Base-by-base conservation (phyloP, 805 yeast species). In the Teunomyces lycoperdinae region DNA sequence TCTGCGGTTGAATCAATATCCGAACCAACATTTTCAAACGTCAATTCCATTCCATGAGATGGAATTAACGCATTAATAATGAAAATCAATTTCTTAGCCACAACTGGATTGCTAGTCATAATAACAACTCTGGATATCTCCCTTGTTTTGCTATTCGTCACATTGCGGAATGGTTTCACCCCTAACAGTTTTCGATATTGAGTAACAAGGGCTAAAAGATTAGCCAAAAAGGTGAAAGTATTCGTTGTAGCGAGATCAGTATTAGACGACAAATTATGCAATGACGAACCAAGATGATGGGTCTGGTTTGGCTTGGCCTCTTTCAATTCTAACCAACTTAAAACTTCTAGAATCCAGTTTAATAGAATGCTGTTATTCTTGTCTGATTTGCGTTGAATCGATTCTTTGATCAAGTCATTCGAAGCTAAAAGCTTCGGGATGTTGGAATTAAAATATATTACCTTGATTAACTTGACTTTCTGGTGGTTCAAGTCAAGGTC, bases 81-180 rank as follows among this genome's bases (percentile, higher is more conserved):
- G 47, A 79, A 81, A 0, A 81, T 66, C 46, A 81, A 63, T 56
- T 80, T 80, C 54, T 81, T 82, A 1, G 85, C 84, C 8, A 81
- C 83, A 6, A 76, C 76, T 31, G 82, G 79, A 56, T 81, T 81
- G 11, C 82, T 78, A 0, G 86, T 80, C 77, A 80, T 73, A 3
- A 81, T 68, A 1, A 80, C 80, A 1, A 81, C 68, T 39, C 85
- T 67, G 6, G 77, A 68, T n/a, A 72, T 60, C 36, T 70, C 74
- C 17, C 55, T 47, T 8, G 52, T 45, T 29, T 59, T 59, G 3
- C 56, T 47, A 9, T 57, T 55, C 11, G 53, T 54, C 27, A 55
- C 62, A 31, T 61, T 62, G 20, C 61, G 54, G 32, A 58, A 53
- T 1, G 80, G 78, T 38, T 67, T 70, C 6, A 52, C 45, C 8